phyloP scores from a whole-genome alignment of 306 rosid species.

The Biancaea sappan region DNA sequence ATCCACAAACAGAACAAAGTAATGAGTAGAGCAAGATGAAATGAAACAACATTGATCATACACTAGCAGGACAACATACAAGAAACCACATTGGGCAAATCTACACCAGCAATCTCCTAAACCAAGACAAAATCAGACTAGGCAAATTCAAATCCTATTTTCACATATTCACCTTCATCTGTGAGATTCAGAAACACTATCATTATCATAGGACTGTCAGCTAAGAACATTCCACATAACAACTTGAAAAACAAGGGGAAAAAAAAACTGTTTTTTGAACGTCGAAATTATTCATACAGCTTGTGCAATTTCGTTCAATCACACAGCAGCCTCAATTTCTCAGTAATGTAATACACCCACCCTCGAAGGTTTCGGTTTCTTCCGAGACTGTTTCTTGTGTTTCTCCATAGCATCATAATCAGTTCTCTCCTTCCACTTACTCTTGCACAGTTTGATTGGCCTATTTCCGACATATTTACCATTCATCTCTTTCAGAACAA shows the following conservation, averaged over 20 bases:
- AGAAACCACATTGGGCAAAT: neutral
- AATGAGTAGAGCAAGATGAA: neutral
- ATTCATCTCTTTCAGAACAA: conserved; percentile 82
- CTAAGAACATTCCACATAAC: neutral
- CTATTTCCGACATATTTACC: conserved; percentile 87
- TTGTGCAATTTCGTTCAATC: neutral
- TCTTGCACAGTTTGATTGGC: conserved; percentile 81
- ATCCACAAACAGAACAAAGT: neutral
- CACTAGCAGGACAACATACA: neutral
- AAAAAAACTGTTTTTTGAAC: neutral
- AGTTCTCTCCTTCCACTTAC: conserved; percentile 86
- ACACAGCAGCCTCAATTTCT: conserved; percentile 2
- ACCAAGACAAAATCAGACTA: neutral
- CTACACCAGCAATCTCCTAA: neutral
- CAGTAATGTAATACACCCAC: conserved; percentile 76
- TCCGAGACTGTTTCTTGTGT: conserved; percentile 66
- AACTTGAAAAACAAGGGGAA: neutral
- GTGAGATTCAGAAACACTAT: neutral
- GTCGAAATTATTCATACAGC: neutral
- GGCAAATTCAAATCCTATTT: neutral
- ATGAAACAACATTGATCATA: neutral
- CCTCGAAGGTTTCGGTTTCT: conserved; percentile 66
- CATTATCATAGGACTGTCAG: neutral
- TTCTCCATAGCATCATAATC: conserved; percentile 58
- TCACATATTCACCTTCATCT: neutral